Evolutionary conservation across 805 yeast genomes (phyloP).

Genomic region (Candida parachauliodes): DNA sequence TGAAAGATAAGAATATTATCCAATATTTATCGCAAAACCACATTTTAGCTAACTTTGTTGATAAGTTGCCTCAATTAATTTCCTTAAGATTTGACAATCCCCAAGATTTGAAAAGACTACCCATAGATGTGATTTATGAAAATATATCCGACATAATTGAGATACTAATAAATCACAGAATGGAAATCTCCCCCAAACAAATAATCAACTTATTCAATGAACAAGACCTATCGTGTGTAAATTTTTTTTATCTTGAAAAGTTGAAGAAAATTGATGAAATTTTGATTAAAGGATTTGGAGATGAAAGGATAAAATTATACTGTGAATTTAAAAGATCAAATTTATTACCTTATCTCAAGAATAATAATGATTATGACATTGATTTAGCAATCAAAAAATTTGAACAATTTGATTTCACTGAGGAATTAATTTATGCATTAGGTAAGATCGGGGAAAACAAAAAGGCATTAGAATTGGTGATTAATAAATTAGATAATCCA

Average conservation of each 20-base stretch:
- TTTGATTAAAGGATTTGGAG: conserved; percentile 55
- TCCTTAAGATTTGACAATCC: conserved; percentile 33
- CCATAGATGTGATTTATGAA: conserved; percentile 38
- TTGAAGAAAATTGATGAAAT: conserved; percentile 56
- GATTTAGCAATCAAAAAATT: conserved; percentile 68
- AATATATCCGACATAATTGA: conserved; percentile 44
- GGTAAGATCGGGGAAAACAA: conserved; percentile 79
- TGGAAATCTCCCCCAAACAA: conserved; percentile 55
- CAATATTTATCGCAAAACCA: conserved; percentile 61
- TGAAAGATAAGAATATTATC: conserved; percentile 54
- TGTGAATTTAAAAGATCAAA: conserved; percentile 55
- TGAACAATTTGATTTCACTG: conserved; percentile 46
- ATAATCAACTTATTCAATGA: conserved; percentile 47
- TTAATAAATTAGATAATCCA: conserved; percentile 76
- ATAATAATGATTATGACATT: conserved; percentile 61
- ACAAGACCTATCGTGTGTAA: conserved; percentile 44
- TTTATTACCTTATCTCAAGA: conserved; percentile 59
- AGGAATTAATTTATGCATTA: conserved; percentile 76
- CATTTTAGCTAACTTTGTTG: conserved; percentile 48
- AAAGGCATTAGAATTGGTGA: conserved; percentile 72
- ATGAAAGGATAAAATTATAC: conserved; percentile 62
- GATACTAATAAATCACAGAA: conserved; percentile 59
- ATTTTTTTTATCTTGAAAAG: conserved; percentile 62
- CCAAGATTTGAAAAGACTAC: conserved; percentile 35
- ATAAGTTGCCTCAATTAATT: conserved; percentile 51